Evolutionary conservation across 495 filamentous ascomycete species (phyloP).

Genomic region (Rostrohypoxylon terebratum): DNA sequence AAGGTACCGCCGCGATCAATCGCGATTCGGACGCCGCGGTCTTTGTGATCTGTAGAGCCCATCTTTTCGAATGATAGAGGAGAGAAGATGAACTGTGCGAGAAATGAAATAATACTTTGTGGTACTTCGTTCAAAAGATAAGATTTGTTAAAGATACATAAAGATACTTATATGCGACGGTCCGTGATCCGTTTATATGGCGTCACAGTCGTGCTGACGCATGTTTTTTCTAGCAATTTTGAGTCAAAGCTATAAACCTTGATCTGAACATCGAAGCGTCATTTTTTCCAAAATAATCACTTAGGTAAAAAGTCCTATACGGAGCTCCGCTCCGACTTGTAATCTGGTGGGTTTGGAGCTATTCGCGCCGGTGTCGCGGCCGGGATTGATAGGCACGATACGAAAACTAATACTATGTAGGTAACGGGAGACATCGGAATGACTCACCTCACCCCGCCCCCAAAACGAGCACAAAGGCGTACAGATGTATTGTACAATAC

Average conservation of each 20-base stretch:
- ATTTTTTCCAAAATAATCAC: not conserved
- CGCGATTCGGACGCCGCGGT: constrained; percentile 67
- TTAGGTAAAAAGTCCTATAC: not conserved
- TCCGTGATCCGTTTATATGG: not conserved
- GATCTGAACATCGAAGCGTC: not conserved
- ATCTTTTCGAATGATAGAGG: constrained; percentile 21
- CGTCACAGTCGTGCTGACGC: not conserved
- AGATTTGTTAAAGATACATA: not conserved
- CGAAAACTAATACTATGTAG: constrained; percentile 7
- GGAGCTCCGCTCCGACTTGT: not conserved
- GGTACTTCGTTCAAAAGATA: not conserved
- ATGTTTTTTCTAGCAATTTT: not conserved
- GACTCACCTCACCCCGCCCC: constrained; percentile 12
- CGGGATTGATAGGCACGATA: constrained; percentile 9
- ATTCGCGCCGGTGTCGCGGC: constrained; percentile 27
- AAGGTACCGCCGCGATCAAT: constrained; percentile 79
- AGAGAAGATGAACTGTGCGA: not conserved
- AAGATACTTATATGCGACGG: not conserved
- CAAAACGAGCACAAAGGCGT: not conserved
- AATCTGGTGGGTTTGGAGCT: not conserved
- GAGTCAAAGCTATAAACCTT: not conserved
- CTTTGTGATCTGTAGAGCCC: constrained; percentile 45
- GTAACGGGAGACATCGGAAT: not conserved
- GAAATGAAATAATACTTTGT: too few relatives aligned
- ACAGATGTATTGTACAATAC: not conserved